phyloP scores from a whole-genome alignment of 148 eudicot species.

The Dianthus caryophyllus region DNA sequence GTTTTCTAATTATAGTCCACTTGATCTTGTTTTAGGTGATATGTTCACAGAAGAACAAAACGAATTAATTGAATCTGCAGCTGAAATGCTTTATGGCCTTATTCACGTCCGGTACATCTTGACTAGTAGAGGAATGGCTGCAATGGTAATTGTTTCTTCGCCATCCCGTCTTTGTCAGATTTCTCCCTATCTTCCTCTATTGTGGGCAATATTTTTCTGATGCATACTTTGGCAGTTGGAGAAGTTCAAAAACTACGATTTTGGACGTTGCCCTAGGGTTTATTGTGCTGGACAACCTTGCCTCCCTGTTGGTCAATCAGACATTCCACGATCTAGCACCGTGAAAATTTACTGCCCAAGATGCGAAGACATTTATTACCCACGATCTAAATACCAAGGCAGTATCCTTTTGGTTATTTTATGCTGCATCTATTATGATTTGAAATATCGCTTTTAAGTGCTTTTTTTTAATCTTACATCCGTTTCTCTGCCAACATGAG shows the following conservation, averaged over 20 bases:
- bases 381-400: conserved; percentile 86
- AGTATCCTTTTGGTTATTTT: conserved; percentile 52
- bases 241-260: conserved; percentile 65
- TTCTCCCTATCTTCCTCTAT: neutral
- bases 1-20: neutral
- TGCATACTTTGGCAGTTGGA: conserved; percentile 31
- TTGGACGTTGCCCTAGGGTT: conserved; percentile 76
- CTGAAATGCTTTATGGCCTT: conserved; percentile 95
- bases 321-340: conserved; percentile 69
- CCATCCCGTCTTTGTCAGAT: neutral
- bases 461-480: neutral
- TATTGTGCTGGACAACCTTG: conserved; percentile 74
- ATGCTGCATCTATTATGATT: conserved; percentile 1
- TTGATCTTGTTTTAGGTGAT: conserved; percentile 49
- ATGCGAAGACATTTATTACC: conserved; percentile 77
- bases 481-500: neutral
- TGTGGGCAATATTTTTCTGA: neutral
- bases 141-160: conserved; percentile 51
- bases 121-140: conserved; percentile 93
- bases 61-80: conserved; percentile 92
- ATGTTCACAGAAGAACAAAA: conserved; percentile 88
- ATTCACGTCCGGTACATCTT: conserved; percentile 89
- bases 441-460: conserved; percentile 2
- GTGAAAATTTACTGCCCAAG: conserved; percentile 79
- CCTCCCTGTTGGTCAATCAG: conserved; percentile 83